Base-by-base conservation (phyloP, 192 early-diverging fungal species). In the Coemansia sp. region DNA sequence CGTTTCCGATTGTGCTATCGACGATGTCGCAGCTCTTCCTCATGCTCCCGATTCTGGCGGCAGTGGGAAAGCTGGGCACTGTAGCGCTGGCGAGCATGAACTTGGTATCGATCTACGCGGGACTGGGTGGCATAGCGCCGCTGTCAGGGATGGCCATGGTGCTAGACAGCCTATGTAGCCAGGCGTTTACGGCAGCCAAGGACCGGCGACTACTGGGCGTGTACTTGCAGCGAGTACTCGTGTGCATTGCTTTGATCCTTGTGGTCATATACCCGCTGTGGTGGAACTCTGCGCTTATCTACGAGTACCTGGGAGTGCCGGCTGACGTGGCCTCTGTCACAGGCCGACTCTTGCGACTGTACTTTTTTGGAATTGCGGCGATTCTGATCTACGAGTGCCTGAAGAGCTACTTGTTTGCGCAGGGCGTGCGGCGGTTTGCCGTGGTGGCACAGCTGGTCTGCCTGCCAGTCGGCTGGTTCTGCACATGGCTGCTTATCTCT, bases 371-470 rank as follows among this genome's bases (percentile, higher is more conserved):
- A 4, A 80, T 93, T 14, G 87, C 88, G 15, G 87, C 93, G 1
- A 80, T 85, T 68, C 62, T 96, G 59, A 75, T 87, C 6, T 89
- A 90, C 86, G 95, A 97, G 72, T 92, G 90, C 71, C 73, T 93
- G 27, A 92, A 94, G 70, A 88, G 92, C 67, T 97, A 80, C 66
- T 77, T 97, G 58, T 92, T 95, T 78, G 89, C 91, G 0, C 96
- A 98, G 84, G 95, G 93, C 59, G 92, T 92, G 74, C 94, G 96
- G 88, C 84, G 90, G 14, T 91, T 93, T 1, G 86, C 84, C 14
- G 89, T 94, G 39, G 81, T 89, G 63, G 85, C 91, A 27, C 87
- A 93, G 17, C 34, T 85, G n/a, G 73, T 93, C 34, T 89, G 88
- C 8, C 73, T 91, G 21, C 92, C 92, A 5, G 39, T 92, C 57